These are phyloP conservation scores for Oryza rufipogon DNA, from an alignment of 176 grass and related monocot genomes.

Conservation along the genomic window DNA sequence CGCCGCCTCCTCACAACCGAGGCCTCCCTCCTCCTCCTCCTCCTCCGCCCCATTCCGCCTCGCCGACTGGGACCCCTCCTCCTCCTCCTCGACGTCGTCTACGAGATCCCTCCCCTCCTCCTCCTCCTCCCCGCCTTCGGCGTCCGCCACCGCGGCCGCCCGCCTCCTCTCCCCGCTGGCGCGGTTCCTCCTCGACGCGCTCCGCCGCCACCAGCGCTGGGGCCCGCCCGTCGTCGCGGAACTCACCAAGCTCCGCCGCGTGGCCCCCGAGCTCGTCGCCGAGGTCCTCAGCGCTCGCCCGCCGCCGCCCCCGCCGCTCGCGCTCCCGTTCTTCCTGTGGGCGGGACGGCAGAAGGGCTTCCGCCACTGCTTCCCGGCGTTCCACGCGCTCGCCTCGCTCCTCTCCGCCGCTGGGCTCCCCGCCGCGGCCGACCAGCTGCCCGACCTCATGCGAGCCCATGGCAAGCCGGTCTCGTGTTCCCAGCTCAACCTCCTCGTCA, in stretches of 20 bases:
- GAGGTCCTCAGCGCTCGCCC: conserved; percentile 68
- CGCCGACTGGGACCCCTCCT: conserved; percentile 57
- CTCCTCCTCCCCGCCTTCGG: background rate
- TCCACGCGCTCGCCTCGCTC: conserved; percentile 68
- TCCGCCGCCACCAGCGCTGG: conserved; percentile 69
- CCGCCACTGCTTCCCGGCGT: conserved; percentile 72
- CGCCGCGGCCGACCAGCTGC: conserved; percentile 68
- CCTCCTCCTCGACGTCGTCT: background rate
- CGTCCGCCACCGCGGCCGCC: conserved; percentile 42
- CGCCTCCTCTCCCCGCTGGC: conserved; percentile 72
- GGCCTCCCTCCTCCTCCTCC: background rate
- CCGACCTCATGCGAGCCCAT: conserved; percentile 79
- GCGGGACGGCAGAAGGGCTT: conserved; percentile 74
- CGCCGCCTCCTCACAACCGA: background rate
- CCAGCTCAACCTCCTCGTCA: conserved; percentile 74
- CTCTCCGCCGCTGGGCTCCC: conserved; percentile 55
- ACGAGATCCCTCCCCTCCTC: conserved; percentile 5
- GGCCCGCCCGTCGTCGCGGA: conserved; percentile 59
- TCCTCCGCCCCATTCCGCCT: conserved; percentile 38
- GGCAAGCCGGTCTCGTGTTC: conserved; percentile 66
- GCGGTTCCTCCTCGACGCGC: conserved; percentile 71
- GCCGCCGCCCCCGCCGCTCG: conserved; percentile 52
- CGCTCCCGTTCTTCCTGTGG: conserved; percentile 92
- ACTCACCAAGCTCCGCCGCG: conserved; percentile 75
- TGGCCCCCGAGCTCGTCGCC: conserved; percentile 57